These are phyloP conservation scores for Fusarium beomiforme DNA, from an alignment of 2,329 filamentous ascomycete species.

Conservation along the genomic window DNA sequence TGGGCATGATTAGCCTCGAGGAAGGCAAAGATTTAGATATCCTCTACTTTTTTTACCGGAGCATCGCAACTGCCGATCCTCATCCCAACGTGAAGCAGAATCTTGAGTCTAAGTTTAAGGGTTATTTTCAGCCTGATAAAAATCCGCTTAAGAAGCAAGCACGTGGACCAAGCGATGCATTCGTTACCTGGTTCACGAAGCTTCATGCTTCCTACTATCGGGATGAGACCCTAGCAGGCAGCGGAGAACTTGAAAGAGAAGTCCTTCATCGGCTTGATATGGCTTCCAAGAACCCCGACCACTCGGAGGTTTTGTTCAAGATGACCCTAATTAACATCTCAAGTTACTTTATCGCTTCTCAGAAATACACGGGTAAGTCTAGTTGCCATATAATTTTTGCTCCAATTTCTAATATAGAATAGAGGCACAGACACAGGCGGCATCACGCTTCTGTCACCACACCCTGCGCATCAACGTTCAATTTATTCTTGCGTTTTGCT, in stretches of 20 bases:
- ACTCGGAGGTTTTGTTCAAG: slow-evolving; percentile 75
- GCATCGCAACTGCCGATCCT: slow-evolving; percentile 77
- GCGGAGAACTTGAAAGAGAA: slow-evolving; percentile 85
- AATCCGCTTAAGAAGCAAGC: slow-evolving; percentile 43
- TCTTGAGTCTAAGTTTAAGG: slow-evolving; percentile 79
- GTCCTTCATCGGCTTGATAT: slow-evolving; percentile 81
- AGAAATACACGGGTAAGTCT: slow-evolving; percentile 48
- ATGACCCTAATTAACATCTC: slow-evolving; percentile 88
- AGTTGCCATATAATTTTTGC: neutral
- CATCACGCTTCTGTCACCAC: slow-evolving; percentile 66
- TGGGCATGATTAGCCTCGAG: slow-evolving; percentile 84
- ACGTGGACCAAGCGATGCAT: slow-evolving; percentile 63
- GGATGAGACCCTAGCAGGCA: slow-evolving; percentile 77
- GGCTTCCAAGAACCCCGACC: slow-evolving; percentile 74
- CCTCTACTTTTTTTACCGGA: slow-evolving; percentile 89
- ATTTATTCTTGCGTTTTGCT: slow-evolving; percentile 77
- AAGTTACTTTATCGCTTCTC: slow-evolving; percentile 75
- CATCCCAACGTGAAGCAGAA: slow-evolving; percentile 80
- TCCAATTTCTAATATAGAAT: slow-evolving; percentile 17
- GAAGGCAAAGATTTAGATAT: slow-evolving; percentile 83
- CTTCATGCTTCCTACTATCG: slow-evolving; percentile 87
- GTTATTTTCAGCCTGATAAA: slow-evolving; percentile 54
- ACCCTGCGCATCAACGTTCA: slow-evolving; percentile 82
- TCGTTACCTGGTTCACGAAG: slow-evolving; percentile 84
- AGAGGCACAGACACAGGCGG: slow-evolving; percentile 59